A percentile compares a stretch with the other conserved stretches of the same genome.
Evolutionary conservation across 345 rosid genomes (phyloP).

Genomic region (Reutealis trisperma): DNA sequence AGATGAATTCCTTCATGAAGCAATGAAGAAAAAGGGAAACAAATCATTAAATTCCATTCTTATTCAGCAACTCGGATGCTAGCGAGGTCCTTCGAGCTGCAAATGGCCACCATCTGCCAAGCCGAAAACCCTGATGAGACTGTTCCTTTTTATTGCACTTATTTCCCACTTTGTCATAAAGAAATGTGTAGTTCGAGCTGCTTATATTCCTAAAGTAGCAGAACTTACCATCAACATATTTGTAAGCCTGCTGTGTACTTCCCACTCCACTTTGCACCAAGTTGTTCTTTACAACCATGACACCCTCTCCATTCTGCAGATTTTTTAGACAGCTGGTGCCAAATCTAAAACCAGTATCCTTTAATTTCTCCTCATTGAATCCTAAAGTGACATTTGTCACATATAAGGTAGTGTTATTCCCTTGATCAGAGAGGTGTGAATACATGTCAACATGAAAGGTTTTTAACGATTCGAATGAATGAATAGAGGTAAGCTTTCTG

Average conservation of each 20-base stretch:
- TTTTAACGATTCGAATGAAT: slow-evolving; percentile 42
- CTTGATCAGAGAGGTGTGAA: slow-evolving; percentile 38
- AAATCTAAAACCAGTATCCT: slow-evolving; percentile 22
- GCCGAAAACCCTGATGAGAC: slow-evolving; percentile 10
- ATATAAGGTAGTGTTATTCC: slow-evolving; percentile 32
- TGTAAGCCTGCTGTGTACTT: slow-evolving; percentile 59
- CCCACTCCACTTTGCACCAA: slow-evolving; percentile 48
- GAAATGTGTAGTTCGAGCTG: slow-evolving; percentile 63
- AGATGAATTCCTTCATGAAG: not conserved
- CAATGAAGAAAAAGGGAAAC: not conserved
- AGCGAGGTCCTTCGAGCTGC: slow-evolving; percentile 22
- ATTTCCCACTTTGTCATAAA: slow-evolving; percentile 44
- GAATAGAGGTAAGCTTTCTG: slow-evolving; percentile 25
- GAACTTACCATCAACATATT: slow-evolving; percentile 41
- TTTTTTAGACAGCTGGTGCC: slow-evolving; percentile 44
- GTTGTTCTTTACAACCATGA: slow-evolving; percentile 48
- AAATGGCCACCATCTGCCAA: slow-evolving; percentile 14
- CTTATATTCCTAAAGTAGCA: slow-evolving; percentile 82
- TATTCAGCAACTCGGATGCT: slow-evolving; percentile 16
- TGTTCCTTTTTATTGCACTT: slow-evolving; percentile 31
- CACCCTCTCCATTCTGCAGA: slow-evolving; percentile 55
- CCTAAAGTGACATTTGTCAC: slow-evolving; percentile 52
- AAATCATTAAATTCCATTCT: slow-evolving; percentile 7
- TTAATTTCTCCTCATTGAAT: slow-evolving; percentile 52
- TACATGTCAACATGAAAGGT: slow-evolving; percentile 47